phyloP scores from a whole-genome alignment of 495 filamentous ascomycete species.

The Mytilinidion resinicola region DNA sequence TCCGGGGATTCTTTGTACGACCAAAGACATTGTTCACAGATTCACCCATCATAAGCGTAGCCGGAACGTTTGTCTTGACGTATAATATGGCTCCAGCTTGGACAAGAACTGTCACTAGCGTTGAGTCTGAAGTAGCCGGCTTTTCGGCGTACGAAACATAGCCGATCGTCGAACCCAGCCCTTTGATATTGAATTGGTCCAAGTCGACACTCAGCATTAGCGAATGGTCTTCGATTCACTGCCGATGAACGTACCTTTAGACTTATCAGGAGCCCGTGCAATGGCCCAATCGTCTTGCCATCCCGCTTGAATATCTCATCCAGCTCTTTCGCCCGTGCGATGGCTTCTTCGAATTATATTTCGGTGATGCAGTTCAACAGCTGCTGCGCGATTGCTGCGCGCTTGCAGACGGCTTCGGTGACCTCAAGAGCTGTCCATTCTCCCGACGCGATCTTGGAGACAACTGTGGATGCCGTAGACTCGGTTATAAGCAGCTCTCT shows the following conservation, averaged over 20 bases:
- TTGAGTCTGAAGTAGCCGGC: neutral
- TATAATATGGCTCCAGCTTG: conserved; percentile 4
- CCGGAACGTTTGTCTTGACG: conserved; percentile 7
- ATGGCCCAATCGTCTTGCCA: conserved; percentile 42
- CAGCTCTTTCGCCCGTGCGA: conserved; percentile 52
- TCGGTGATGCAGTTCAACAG: conserved; percentile 57
- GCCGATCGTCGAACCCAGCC: too few species aligned
- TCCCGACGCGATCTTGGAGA: conserved; percentile 12
- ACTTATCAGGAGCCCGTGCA: conserved; percentile 33
- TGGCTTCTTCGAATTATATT: conserved; percentile 55
- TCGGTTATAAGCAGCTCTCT: neutral
- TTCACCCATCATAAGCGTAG: conserved; percentile 3
- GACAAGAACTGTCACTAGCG: conserved; percentile 4
- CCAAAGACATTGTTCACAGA: conserved; percentile 4
- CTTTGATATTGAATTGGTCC: neutral
- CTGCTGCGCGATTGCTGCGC: conserved; percentile 53
- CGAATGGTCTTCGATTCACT: too few species aligned
- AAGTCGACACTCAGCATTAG: too few species aligned
- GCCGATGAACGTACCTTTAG: conserved; percentile 18
- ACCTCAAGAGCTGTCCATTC: conserved; percentile 40
- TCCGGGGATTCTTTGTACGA: conserved; percentile 11
- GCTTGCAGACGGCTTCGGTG: conserved; percentile 50
- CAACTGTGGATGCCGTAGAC: neutral
- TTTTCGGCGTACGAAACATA: conserved; percentile 1
- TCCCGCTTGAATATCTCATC: conserved; percentile 51